Evolutionary conservation across 2,329 filamentous ascomycete species (phyloP), one percentile per base, ranked within the genome.

Genomic region (Alternaria ethzedia): DNA sequence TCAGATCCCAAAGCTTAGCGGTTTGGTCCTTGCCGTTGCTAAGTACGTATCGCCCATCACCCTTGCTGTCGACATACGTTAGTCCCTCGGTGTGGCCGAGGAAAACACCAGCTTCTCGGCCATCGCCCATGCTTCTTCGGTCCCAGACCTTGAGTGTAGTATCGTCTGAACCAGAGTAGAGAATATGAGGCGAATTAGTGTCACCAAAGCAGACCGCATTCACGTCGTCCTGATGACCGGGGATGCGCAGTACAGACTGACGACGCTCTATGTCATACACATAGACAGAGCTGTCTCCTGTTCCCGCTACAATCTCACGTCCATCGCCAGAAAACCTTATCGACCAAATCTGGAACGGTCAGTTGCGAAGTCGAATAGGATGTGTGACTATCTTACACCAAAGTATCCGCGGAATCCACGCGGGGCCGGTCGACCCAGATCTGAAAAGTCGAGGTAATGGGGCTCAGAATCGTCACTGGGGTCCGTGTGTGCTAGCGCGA

Each of bases 131-230:
- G 36, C 85, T 88, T 54, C 96, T 88, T 51, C 95, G 88, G 76
- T 99, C 96, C 96, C 96, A 99, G 3, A 99, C 93, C 75, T 97
- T 97, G 73, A 98, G 87, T 1, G 93, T 96, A 3, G 92, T 90
- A 76, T 99, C 96, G 75, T 99, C 96, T 0, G 94, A 97, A 20
- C 96, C 96, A 0, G 94, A 97, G 81, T 97, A 98, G 3, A 99
- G 85, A 64, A 98, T 95, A 77, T 99, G 94, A 1, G 96, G 95
- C 0, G 93, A 96, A 28, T 88, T 87, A 64, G 89, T 90, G 80
- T 98, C 94, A 1, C 94, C 96, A 74, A 97, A 98, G 79, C 94
- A 97, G 1, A 99, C 96, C 5, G 96, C 96, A 72, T 98, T 99
- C 58, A 98, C 95, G 77, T 99, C 94, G 70, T 96, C 89, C 5